These are phyloP conservation scores for Rhizophagus sp. DNA, from an alignment of 192 early-diverging fungal genomes.

Conservation along the genomic window DNA sequence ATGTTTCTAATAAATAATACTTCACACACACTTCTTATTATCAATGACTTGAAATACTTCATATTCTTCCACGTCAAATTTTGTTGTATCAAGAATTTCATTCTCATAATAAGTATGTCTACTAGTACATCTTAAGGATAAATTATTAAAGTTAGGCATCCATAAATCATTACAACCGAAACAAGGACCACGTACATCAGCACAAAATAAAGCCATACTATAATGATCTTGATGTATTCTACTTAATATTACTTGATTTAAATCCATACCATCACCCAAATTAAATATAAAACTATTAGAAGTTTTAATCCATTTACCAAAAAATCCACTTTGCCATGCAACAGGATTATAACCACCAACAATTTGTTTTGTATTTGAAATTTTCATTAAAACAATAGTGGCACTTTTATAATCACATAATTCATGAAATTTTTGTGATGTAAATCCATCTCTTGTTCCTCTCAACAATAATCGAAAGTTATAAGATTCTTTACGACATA, in stretches of 20 bases:
- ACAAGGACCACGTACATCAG: background rate
- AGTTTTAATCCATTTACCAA: background rate
- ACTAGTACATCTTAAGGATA: background rate
- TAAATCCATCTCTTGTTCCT: background rate
- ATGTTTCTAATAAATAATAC: too few species aligned
- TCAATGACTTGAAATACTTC: background rate
- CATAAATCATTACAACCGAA: background rate
- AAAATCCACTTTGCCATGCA: background rate
- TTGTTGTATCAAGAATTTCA: background rate
- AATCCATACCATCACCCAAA: background rate
- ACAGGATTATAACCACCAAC: slow-evolving; percentile 3
- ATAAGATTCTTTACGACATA: too few species aligned
- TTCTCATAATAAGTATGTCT: background rate
- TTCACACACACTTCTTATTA: too few species aligned
- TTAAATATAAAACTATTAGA: background rate
- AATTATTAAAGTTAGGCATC: background rate
- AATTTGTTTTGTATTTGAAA: background rate
- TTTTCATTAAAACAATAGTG: background rate
- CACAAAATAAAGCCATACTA: background rate
- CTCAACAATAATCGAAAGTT: background rate
- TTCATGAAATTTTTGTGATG: background rate
- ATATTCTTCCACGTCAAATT: background rate
- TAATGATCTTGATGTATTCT: background rate
- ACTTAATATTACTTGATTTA: background rate
- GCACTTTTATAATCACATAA: slow-evolving; percentile 3